Base-by-base conservation (phyloP, 495 filamentous ascomycete species). In the Aspergillus homomorphus region DNA sequence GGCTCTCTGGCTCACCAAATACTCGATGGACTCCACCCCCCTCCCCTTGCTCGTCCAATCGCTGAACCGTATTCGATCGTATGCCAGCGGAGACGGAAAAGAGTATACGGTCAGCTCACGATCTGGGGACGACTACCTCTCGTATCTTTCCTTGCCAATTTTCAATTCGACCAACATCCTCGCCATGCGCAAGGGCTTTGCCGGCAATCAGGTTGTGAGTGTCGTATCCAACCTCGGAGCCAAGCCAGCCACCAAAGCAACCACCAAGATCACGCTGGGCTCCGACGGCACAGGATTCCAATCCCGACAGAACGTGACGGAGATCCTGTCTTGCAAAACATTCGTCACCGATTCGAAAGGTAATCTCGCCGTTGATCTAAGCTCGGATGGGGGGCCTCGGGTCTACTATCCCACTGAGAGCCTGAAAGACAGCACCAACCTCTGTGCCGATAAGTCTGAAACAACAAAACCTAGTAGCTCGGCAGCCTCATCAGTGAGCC, bases 191-290 rank as follows among this genome's bases (percentile, higher is more conserved):
- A 51, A 51, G 24, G 48, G 48, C 3, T 51, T 30, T 18, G 48
- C 48, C 3, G 48, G 48, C 48, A 51, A 51, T 26, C 48, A 51
- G 48, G 48, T 51, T 6, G 48, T 51, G 23, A 51, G 48, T 30
- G 48, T 51, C 48, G 48, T 51, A 51, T 51, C 48, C 21, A 51
- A 51, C 23, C 48, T 51, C 8, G 48, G 48, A 51, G 48, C 48
- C 48, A 51, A 51, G 48, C 48, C 48, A 1, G 48, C 48, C 48
- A 51, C 48, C 48, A 28, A 51, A 51, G 48, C 48, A 14, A 51
- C 48, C 7, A 51, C 48, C 7, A 51, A 51, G 5, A 33, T 51
- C 15, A 51, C 48, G 3, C 48, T 51, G 23, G 48, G 24, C 48
- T n/a, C 48, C 48, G 23, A 28, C 24, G 48, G 48, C 24, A 51